Evolutionary conservation across 345 rosid species (phyloP).

Genomic region (Cardamine resedifolia): DNA sequence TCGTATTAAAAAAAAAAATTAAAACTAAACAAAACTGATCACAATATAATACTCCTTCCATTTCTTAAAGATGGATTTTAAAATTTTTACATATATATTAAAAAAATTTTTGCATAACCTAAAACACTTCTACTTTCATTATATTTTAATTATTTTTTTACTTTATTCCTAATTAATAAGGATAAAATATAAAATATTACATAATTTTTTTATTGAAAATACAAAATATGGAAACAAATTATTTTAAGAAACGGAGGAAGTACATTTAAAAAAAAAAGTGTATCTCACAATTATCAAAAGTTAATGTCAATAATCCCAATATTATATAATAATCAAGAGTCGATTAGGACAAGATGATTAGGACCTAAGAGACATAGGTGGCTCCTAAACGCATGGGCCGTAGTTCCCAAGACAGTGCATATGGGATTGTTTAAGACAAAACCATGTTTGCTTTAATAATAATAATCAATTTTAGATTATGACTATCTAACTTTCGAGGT

Average conservation of each 20-base stretch:
- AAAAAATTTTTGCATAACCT: too few species aligned
- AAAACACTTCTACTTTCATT: too few species aligned
- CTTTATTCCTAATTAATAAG: too few species aligned
- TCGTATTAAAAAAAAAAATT: background rate
- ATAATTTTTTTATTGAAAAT: too few species aligned
- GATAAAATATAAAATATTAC: too few species aligned
- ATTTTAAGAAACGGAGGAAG: too few species aligned
- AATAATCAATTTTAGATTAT: conserved; percentile 11
- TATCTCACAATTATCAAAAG: conserved; percentile 2
- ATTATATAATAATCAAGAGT: background rate
- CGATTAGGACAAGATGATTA: conserved; percentile 32
- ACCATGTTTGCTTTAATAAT: conserved; percentile 25
- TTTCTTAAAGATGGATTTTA: too few species aligned
- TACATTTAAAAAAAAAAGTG: too few species aligned
- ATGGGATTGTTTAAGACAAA: conserved; percentile 36
- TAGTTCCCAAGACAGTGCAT: conserved; percentile 35
- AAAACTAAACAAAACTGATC: background rate
- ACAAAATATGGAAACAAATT: too few species aligned
- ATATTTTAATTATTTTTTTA: too few species aligned
- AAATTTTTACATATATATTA: too few species aligned
- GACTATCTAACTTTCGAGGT: conserved; percentile 25
- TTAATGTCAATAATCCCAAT: background rate
- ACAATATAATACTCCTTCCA: too few species aligned
- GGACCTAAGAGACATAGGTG: conserved; percentile 28
- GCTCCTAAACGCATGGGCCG: conserved; percentile 35